Evolutionary conservation across 805 yeast genomes (phyloP).

Genomic region (Zygosaccharomyces bisporus): DNA sequence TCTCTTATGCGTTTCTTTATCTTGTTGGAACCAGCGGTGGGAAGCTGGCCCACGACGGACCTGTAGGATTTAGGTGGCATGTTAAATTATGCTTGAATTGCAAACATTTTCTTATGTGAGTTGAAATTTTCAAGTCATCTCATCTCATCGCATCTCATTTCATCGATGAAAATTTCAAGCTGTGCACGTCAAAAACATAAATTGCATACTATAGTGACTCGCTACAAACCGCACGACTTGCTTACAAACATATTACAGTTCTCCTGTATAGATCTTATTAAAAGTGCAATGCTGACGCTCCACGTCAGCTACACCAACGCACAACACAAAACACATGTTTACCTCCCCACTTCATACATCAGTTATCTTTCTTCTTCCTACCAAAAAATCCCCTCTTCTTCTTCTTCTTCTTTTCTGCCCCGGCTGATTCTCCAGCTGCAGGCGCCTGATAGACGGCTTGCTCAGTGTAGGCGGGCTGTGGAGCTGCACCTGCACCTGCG

Average conservation of each 20-base stretch:
- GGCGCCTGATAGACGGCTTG: slow-evolving; percentile 63
- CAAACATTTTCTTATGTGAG: background rate
- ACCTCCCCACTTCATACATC: background rate
- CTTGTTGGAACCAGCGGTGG: slow-evolving; percentile 46
- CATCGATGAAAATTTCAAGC: slow-evolving; percentile 15
- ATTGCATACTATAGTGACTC: background rate
- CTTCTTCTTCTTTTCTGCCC: slow-evolving; percentile 47
- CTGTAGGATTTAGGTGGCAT: slow-evolving; percentile 12
- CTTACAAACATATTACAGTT: background rate
- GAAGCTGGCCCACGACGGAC: slow-evolving; percentile 31
- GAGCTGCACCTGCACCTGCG: slow-evolving; percentile 15
- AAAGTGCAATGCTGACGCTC: slow-evolving; percentile 4
- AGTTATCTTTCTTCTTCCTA: slow-evolving; percentile 48
- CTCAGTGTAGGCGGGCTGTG: slow-evolving; percentile 40
- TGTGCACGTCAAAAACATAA: background rate
- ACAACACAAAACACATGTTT: background rate
- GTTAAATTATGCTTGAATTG: background rate
- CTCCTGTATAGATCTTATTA: background rate
- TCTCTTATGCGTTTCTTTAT: slow-evolving; percentile 86
- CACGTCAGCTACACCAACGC: background rate
- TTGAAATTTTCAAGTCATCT: slow-evolving; percentile 3
- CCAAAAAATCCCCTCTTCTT: slow-evolving; percentile 82
- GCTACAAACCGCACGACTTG: background rate
- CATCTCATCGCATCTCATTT: slow-evolving; percentile 14
- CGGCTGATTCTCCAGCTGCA: slow-evolving; percentile 25